Base-by-base conservation (phyloP, 1,284 basidiomycete genomes). In the Rhodotorula glutinis region DNA sequence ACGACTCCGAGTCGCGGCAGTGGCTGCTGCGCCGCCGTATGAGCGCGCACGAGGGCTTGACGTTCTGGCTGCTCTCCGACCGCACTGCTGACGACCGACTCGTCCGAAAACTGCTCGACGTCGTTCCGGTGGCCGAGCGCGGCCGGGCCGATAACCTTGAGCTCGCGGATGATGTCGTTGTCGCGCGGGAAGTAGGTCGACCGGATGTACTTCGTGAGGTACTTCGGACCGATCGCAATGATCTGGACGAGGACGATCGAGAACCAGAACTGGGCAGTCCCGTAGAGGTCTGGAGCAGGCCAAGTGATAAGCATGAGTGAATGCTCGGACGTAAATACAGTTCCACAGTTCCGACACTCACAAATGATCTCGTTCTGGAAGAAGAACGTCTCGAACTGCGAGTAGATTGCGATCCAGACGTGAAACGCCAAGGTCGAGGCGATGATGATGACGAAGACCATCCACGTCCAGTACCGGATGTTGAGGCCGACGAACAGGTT, bases 401-500 rank as follows among this genome's bases (percentile, higher is more conserved):
- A 92, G 79, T 91, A 95, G 61, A 94, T 83, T 8, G 87, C 85
- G 67, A 93, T 88, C 92, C 92, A 96, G 27, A 89, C 70, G 62
- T 73, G 72, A 46, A 92, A 88, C 47, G 89, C 82, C 21, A 92
- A 76, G 0, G 86, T 89, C 16, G 92, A 95, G 30, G 88, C 87
- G 62, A 90, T 80, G 63, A 90, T 86, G 60, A 90, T 84, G 64
- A 89, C 79, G 85, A 87, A 91, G 8, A 90, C 91, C 72, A 95
- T 88, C 67, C 87, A 81, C 3, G 91, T 94, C 92, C 92, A 95
- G 76, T 95, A 95, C 67, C 88, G 82, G 27, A 87, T 93, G 78
- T 91, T 93, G 74, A 95, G 79, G 23, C 91, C 92, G 67, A 96
- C 90, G 76, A 88, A 94, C 53, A 85, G 82, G 77, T 97, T 97